These are phyloP conservation scores for Acidomyces sp. DNA, from an alignment of 495 filamentous ascomycete genomes.

Conservation along the genomic window DNA sequence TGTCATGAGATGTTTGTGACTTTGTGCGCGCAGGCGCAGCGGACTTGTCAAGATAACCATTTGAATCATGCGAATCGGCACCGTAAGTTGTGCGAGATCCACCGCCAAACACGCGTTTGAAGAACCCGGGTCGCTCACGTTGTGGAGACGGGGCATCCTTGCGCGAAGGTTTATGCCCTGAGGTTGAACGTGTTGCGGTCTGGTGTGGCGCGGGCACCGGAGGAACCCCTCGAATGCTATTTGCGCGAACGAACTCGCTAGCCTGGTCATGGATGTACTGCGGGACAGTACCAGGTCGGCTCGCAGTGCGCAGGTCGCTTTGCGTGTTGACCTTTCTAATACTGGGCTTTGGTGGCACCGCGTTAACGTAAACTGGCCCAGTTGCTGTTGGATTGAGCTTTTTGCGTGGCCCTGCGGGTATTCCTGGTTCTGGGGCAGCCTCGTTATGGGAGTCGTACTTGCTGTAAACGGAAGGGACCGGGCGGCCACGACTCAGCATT, in stretches of 20 bases:
- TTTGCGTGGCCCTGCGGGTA: conserved; percentile 65
- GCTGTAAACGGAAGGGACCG: conserved; percentile 16
- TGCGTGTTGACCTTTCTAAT: conserved; percentile 17
- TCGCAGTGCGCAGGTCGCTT: conserved; percentile 11
- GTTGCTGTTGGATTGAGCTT: conserved; percentile 38
- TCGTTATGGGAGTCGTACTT: conserved; percentile 47
- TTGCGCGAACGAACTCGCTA: conserved; percentile 26
- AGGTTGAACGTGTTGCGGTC: no score
- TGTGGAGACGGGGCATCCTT: conserved; percentile 36
- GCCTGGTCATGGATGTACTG: conserved; percentile 26
- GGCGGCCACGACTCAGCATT: conserved; percentile 25
- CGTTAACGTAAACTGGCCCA: conserved; percentile 20
- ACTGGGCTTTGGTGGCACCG: conserved; percentile 3
- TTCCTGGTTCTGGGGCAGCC: conserved; percentile 76
- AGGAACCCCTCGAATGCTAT: conserved; percentile 15
- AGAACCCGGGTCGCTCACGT: conserved; percentile 77
- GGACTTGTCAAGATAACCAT: neutral
- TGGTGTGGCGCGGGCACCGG: conserved; percentile 6
- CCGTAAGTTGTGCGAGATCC: conserved; percentile 3
- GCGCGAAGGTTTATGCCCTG: no score
- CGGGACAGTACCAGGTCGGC: conserved; percentile 6
- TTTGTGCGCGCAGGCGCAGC: neutral
- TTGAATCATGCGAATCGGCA: conserved; percentile 1
- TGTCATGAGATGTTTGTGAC: conserved; percentile 4
- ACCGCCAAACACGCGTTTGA: conserved; percentile 70